A percentile compares a stretch with the other conserved stretches of the same genome.
phyloP scores from a whole-genome alignment of 352 stramenopile species.

The Aphanomyces euteiches region DNA sequence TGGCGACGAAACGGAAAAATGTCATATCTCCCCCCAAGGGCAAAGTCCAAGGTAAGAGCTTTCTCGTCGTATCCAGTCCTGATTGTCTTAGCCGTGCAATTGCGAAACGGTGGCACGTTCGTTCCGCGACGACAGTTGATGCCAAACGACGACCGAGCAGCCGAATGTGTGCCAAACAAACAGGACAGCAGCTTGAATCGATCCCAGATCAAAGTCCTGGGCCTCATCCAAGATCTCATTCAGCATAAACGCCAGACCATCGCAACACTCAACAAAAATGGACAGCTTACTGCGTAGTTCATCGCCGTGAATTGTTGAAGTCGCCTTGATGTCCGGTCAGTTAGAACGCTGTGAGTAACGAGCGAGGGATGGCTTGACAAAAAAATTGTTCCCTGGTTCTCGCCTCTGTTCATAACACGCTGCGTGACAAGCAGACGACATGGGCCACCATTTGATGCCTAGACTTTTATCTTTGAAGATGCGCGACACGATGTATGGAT shows the following conservation, averaged over 20 bases:
- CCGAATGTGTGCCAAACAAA: not conserved
- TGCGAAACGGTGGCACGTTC: too few relatives aligned
- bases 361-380: too few relatives aligned
- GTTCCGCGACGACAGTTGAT: too few relatives aligned
- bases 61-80: not conserved
- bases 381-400: too few relatives aligned
- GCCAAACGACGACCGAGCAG: not conserved
- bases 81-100: too few relatives aligned
- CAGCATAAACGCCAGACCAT: conserved; percentile 25
- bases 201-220: conserved; percentile 24
- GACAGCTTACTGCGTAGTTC: too few relatives aligned
- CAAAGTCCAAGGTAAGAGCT: not conserved
- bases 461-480: too few relatives aligned
- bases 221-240: conserved; percentile 24
- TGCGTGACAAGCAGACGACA: too few relatives aligned
- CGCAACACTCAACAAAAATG: conserved; percentile 2
- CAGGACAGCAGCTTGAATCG: not conserved
- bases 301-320: not conserved
- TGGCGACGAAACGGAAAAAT: conserved; percentile 9
- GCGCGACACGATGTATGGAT: too few relatives aligned
- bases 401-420: too few relatives aligned
- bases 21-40: conserved; percentile 23
- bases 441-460: too few relatives aligned
- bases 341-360: too few relatives aligned
- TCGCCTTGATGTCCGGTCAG: not conserved